phyloP scores from a whole-genome alignment of 345 rosid genomes.

The Arabidopsis arenosa region DNA sequence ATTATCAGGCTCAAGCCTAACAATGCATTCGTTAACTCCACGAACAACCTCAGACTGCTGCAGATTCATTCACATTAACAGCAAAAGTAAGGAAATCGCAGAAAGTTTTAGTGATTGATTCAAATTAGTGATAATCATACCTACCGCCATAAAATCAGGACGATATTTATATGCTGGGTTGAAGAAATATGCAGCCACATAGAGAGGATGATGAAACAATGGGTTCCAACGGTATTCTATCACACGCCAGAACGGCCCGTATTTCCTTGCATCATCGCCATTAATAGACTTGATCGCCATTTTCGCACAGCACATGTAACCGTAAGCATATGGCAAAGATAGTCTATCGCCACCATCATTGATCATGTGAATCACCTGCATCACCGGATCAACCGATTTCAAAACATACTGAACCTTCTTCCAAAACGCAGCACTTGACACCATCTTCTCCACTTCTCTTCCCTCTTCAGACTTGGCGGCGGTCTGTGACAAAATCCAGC shows the following conservation, averaged over 20 bases:
- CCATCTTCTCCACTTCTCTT: slow-evolving; percentile 66
- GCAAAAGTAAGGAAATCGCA: slow-evolving; percentile 7
- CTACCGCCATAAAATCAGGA: slow-evolving; percentile 78
- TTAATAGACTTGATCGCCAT: slow-evolving; percentile 64
- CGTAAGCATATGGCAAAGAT: slow-evolving; percentile 61
- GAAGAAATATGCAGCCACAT: slow-evolving; percentile 88
- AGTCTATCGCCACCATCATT: slow-evolving; percentile 48
- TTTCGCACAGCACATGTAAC: slow-evolving; percentile 66
- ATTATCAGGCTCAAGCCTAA: slow-evolving; percentile 78
- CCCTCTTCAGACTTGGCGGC: slow-evolving; percentile 58
- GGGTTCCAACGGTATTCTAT: slow-evolving; percentile 78
- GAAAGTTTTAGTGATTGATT: neutral
- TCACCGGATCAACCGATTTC: slow-evolving; percentile 71
- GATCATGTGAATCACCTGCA: slow-evolving; percentile 64
- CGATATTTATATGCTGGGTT: slow-evolving; percentile 84
- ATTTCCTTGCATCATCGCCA: slow-evolving; percentile 67
- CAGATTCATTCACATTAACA: slow-evolving; percentile 35
- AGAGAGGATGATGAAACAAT: slow-evolving; percentile 82
- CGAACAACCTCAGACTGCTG: slow-evolving; percentile 84
- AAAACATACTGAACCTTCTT: slow-evolving; percentile 66
- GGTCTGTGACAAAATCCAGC: slow-evolving; percentile 63
- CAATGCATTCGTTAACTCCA: slow-evolving; percentile 89
- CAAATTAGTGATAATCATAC: slow-evolving; percentile 19
- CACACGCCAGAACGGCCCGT: slow-evolving; percentile 78
- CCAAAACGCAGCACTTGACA: slow-evolving; percentile 67